Evolutionary conservation across 2,329 filamentous ascomycete species (phyloP).

Genomic region (Calonectria multiphialidica): DNA sequence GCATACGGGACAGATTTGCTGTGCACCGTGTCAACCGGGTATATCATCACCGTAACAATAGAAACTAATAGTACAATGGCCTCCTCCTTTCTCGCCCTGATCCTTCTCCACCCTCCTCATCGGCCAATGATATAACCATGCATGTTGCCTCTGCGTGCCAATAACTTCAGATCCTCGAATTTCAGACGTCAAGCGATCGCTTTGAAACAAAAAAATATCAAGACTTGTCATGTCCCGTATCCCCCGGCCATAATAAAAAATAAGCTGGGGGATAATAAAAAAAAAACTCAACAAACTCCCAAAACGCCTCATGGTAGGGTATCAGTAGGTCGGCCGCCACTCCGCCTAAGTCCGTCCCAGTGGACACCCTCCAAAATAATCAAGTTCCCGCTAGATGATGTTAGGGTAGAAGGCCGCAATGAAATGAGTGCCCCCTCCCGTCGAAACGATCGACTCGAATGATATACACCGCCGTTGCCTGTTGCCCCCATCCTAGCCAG

Average conservation of each 20-base stretch:
- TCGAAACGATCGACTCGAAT: conserved; percentile 46
- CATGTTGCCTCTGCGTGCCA: conserved; percentile 18
- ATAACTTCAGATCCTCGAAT: conserved; percentile 22
- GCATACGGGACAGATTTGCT: conserved; percentile 28
- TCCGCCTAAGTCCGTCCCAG: conserved; percentile 32
- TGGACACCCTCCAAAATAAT: conserved; percentile 29
- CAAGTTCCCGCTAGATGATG: conserved; percentile 33
- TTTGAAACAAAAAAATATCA: conserved; percentile 32
- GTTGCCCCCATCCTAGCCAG: conserved; percentile 27
- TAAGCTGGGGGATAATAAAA: background rate
- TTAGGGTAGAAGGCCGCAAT: conserved; percentile 22
- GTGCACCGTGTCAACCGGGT: conserved; percentile 35
- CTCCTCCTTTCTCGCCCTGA: background rate
- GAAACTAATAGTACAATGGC: conserved; percentile 43
- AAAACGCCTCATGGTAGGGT: conserved; percentile 43
- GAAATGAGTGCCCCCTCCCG: conserved; percentile 32
- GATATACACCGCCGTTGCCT: conserved; percentile 43
- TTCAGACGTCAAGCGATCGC: conserved; percentile 33
- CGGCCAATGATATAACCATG: conserved; percentile 24
- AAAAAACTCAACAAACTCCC: conserved; percentile 35
- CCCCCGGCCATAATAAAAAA: conserved; percentile 10
- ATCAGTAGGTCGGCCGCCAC: conserved; percentile 42
- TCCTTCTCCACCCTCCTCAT: conserved; percentile 1
- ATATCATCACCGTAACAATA: conserved; percentile 43
- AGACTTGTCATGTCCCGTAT: conserved; percentile 23